Percentiles rank a stretch among this genome's conserved stretches.
These are phyloP conservation scores for Leishmania lainsoni DNA, from an alignment of 208 protist species.

Conservation along the genomic window DNA sequence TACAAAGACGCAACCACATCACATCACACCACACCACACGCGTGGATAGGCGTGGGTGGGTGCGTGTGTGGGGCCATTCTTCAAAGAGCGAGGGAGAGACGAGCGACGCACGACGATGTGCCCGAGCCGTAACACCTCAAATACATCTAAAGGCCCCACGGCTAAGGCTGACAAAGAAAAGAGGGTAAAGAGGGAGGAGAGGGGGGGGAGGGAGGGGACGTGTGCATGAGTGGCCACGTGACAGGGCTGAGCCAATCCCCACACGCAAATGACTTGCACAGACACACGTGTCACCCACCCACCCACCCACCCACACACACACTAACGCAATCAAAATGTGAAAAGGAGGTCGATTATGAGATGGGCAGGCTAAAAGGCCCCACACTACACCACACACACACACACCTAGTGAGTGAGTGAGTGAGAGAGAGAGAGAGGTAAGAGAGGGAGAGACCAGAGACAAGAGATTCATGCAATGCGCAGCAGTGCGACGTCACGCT, in stretches of 20 bases:
- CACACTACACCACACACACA: too few relatives aligned
- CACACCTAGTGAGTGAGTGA: too few relatives aligned
- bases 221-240: slow-evolving; percentile 1
- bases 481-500: background rate
- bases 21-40: background rate
- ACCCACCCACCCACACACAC: too few relatives aligned
- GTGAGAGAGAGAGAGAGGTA: background rate
- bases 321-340: background rate
- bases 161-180: background rate
- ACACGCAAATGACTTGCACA: slow-evolving; percentile 4
- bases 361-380: background rate
- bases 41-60: background rate
- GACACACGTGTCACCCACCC: too few relatives aligned
- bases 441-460: background rate
- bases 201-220: background rate
- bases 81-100: background rate
- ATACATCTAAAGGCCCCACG: background rate
- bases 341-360: background rate
- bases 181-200: slow-evolving; percentile 1
- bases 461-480: background rate
- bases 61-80: background rate
- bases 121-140: background rate
- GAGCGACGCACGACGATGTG: background rate
- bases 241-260: slow-evolving; percentile 1
- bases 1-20: too few relatives aligned